A percentile compares a stretch with the other conserved stretches of the same genome.
Conservation (phyloP, 768 basidiomycete genomes). For the Auricularia auricula-judae region DNA sequence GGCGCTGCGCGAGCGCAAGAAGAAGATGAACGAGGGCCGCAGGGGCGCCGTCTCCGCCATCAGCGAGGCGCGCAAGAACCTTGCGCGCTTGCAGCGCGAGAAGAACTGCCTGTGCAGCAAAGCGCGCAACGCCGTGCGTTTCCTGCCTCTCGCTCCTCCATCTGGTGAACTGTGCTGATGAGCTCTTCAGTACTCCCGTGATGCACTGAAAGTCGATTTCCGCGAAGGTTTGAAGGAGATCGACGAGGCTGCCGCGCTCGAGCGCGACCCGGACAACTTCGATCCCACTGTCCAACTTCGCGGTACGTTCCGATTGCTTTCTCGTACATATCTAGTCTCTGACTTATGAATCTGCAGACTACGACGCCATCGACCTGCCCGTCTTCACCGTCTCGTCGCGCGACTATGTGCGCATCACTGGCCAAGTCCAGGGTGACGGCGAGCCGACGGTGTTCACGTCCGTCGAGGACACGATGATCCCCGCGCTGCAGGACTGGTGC, state of each 20-base stretch:
- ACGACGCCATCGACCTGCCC: slow-evolving; percentile 47
- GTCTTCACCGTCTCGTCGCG: slow-evolving; percentile 52
- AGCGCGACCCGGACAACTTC: slow-evolving; percentile 45
- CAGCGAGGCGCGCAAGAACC: slow-evolving; percentile 28
- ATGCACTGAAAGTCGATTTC: slow-evolving; percentile 50
- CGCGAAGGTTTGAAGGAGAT: slow-evolving; percentile 46
- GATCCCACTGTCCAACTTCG: slow-evolving; percentile 40
- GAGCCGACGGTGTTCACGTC: slow-evolving; percentile 44
- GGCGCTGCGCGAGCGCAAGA: slow-evolving; percentile 30
- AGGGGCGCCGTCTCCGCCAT: slow-evolving; percentile 22
- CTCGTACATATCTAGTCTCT: neutral
- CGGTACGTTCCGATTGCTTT: slow-evolving; percentile 21
- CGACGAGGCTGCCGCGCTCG: slow-evolving; percentile 48
- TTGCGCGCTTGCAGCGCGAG: slow-evolving; percentile 24
- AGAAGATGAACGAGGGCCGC: slow-evolving; percentile 12
- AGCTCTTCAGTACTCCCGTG: slow-evolving; percentile 35
- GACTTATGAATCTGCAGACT: slow-evolving; percentile 28
- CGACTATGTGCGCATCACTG: slow-evolving; percentile 47
- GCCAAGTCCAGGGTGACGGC: slow-evolving; percentile 41
- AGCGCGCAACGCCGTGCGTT: slow-evolving; percentile 41
- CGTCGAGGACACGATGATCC: slow-evolving; percentile 43
- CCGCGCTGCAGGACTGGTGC: slow-evolving; percentile 48
- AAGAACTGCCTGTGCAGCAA: slow-evolving; percentile 54
- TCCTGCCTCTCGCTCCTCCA: neutral
- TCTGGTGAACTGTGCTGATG: slow-evolving; percentile 1